Percentiles rank a stretch among this genome's conserved stretches.
Conservation (phyloP, 1,284 basidiomycete species). For the Stereum hirsutum region DNA sequence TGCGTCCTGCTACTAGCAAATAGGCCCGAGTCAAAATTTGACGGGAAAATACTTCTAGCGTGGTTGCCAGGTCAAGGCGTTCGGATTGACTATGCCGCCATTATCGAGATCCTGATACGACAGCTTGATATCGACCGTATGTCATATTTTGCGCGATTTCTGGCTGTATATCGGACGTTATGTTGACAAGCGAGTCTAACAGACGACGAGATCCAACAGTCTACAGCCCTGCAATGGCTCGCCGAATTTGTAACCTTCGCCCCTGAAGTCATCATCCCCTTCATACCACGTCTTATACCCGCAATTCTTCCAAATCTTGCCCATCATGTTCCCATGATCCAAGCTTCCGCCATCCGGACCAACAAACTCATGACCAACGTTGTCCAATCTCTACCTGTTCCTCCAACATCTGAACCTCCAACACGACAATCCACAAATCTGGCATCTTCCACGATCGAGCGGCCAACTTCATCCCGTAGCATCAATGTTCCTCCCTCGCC, state of each 20-base stretch:
- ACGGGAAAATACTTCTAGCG: conserved; percentile 31
- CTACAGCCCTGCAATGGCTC: conserved; percentile 86
- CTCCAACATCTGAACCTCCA: conserved; percentile 43
- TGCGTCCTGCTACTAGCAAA: conserved; percentile 23
- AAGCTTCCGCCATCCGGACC: conserved; percentile 77
- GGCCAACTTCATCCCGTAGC: conserved; percentile 22
- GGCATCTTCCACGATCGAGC: conserved; percentile 21
- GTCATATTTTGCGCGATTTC: conserved; percentile 17
- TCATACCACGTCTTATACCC: conserved; percentile 87
- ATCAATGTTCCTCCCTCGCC: conserved; percentile 38
- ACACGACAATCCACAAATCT: conserved; percentile 28
- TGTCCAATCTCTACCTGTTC: conserved; percentile 78
- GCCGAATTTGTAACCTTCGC: conserved; percentile 86
- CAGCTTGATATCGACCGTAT: conserved; percentile 82
- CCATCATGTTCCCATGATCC: conserved; percentile 85
- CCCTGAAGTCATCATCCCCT: conserved; percentile 88
- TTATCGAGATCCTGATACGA: conserved; percentile 91
- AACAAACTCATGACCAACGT: conserved; percentile 83
- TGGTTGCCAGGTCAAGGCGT: conserved; percentile 95
- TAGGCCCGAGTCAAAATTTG: background rate
- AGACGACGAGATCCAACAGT: conserved; percentile 90
- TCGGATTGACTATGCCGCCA: conserved; percentile 82
- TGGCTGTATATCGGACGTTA: background rate
- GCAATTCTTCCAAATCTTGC: conserved; percentile 93
- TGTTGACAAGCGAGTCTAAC: no score